Conservation (phyloP, 768 basidiomycete genomes). For the Boletales sp. region DNA sequence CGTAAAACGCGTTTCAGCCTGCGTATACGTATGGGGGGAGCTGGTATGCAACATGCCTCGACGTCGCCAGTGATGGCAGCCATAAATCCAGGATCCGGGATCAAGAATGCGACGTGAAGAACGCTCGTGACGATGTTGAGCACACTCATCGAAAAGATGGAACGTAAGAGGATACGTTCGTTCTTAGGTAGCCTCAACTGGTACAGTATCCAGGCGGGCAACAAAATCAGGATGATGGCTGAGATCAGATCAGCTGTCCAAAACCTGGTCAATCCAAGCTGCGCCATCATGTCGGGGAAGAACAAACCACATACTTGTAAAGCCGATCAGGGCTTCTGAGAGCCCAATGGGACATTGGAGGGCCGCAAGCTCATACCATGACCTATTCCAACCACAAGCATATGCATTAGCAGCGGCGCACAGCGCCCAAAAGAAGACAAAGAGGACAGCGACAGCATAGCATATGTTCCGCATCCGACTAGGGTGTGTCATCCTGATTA, state of each 20-base stretch:
- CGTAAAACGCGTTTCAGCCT: not conserved
- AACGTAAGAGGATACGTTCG: conserved; percentile 10
- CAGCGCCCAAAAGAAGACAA: conserved; percentile 10
- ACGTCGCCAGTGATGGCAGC: conserved; percentile 12
- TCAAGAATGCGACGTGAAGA: conserved; percentile 11
- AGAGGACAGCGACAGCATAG: not conserved
- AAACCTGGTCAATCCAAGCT: not conserved
- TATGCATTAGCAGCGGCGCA: conserved; percentile 6
- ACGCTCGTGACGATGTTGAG: conserved; percentile 8
- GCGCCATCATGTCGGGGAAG: not conserved
- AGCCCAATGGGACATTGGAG: conserved; percentile 3
- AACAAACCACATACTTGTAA: conserved; percentile 1
- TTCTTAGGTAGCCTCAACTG: not conserved
- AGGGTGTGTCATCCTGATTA: conserved; percentile 4
- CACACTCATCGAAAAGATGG: conserved; percentile 12
- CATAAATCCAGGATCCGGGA: conserved; percentile 5
- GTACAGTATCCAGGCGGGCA: conserved; percentile 11
- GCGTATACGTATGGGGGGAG: too few relatives aligned
- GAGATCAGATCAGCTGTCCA: conserved; percentile 10
- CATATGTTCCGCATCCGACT: conserved; percentile 1
- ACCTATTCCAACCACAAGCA: conserved; percentile 5
- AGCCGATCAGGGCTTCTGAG: not conserved
- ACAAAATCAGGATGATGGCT: conserved; percentile 5
- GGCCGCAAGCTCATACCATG: conserved; percentile 4
- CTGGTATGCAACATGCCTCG: conserved; percentile 5